phyloP scores from a whole-genome alignment of 1,284 basidiomycete genomes.

The Coniferiporia sulphurascens region DNA sequence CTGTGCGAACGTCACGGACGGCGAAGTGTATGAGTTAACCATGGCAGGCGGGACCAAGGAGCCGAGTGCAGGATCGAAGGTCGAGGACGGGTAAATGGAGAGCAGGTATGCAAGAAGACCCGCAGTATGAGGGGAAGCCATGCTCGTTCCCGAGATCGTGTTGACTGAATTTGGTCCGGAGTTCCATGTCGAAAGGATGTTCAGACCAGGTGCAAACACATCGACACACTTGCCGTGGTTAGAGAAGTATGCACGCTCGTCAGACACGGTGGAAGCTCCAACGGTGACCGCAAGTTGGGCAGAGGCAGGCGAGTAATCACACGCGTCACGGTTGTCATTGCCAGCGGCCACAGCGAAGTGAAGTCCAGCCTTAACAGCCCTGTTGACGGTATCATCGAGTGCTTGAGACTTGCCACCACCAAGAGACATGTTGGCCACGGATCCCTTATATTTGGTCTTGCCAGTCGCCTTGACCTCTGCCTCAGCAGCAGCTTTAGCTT shows the following conservation, averaged over 20 bases:
- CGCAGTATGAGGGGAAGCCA: conserved; percentile 66
- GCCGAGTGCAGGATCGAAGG: conserved; percentile 49
- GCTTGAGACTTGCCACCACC: conserved; percentile 92
- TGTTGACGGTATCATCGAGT: conserved; percentile 84
- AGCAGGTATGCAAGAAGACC: conserved; percentile 83
- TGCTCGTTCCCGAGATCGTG: conserved; percentile 72
- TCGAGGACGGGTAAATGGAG: conserved; percentile 65
- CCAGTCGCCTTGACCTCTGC: conserved; percentile 62
- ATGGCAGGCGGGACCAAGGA: conserved; percentile 24
- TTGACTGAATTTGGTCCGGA: conserved; percentile 51
- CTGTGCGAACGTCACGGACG: conserved; percentile 28
- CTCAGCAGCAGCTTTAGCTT: conserved; percentile 39
- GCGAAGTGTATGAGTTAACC: conserved; percentile 5
- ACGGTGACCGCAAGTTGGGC: conserved; percentile 79
- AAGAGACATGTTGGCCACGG: conserved; percentile 97
- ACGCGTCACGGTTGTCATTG: conserved; percentile 71
- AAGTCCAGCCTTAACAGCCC: conserved; percentile 78
- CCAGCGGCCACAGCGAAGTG: conserved; percentile 97
- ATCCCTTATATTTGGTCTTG: conserved; percentile 82
- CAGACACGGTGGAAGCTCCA: conserved; percentile 75
- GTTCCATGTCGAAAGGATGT: conserved; percentile 78
- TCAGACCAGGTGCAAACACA: conserved; percentile 78
- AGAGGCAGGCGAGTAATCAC: conserved; percentile 78
- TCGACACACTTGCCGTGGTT: conserved; percentile 79
- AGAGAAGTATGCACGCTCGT: conserved; percentile 88